Base-by-base conservation (phyloP, 148 eudicot species). In the Camellia sinensis region DNA sequence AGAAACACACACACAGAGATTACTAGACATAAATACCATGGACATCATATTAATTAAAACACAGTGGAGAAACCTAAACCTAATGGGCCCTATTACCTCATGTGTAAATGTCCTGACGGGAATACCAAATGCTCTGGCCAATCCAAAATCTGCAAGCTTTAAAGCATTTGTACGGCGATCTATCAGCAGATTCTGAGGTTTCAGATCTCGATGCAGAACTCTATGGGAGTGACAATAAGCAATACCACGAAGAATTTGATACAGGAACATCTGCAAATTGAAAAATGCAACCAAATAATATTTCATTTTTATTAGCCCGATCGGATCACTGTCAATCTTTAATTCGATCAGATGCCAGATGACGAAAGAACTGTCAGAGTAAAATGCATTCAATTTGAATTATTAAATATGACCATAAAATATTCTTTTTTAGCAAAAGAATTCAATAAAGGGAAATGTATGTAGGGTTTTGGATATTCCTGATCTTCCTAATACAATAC, bases 191-290 rank as follows among this genome's bases (percentile, higher is more conserved):
- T 95, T 95, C 82, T 95, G 97, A 67, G 99, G 99, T 88, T 95
- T 95, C 87, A 95, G 79, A 78, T 95, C 99, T 73, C 99, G 89
- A 80, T 95, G 99, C 69, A 95, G 95, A 82, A 95, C 97, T 85
- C 99, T 88, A 80, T 95, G 99, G 67, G 97, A 95, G 86, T 95
- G 99, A 86, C 99, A 95, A 79, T 90, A 95, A 72, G 99, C 92
- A 78, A 95, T 93, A 40, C 99, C 99, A 83, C 97, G 95, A 15
- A 95, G 97, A 79, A 95, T 93, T 88, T 95, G 99, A 82, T 89
- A 91, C 29, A 95, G 88, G 84, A 93, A 95, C 89, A 67, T 91
- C 98, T 94, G 88, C 87, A 88, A 66, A 60, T 65, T 74, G 66
- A 52, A 78, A 65, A 67, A 59, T 1, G 21, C 76, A 73, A 56